Percentiles rank a stretch among this genome's conserved stretches.
These are phyloP conservation scores for Byssochlamys sp. DNA, from an alignment of 2,329 filamentous ascomycete genomes.

Conservation along the genomic window DNA sequence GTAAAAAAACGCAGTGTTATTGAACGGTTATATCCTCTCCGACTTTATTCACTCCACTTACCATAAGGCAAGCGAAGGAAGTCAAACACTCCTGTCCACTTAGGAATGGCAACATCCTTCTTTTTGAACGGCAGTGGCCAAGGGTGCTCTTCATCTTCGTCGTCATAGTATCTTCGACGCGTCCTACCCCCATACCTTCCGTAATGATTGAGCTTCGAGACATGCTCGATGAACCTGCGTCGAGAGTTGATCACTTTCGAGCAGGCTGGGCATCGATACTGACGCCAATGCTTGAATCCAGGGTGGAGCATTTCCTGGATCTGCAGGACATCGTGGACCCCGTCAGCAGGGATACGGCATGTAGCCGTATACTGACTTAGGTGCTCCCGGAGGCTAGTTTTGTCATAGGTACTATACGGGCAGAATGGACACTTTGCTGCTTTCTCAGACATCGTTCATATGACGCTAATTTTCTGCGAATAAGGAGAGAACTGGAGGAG, in stretches of 20 bases:
- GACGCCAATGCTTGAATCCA: neutral
- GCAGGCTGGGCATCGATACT: neutral
- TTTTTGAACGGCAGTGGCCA: too few relatives aligned
- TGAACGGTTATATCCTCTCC: neutral
- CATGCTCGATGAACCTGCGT: neutral
- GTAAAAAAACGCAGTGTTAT: neutral
- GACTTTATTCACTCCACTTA: neutral
- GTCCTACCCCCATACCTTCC: too few relatives aligned
- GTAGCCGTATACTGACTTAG: slow-evolving; percentile 4
- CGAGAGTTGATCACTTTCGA: neutral
- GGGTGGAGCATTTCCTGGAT: slow-evolving; percentile 4
- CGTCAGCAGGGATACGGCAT: slow-evolving; percentile 9
- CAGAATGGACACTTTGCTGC: slow-evolving; percentile 8
- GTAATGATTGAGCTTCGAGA: neutral
- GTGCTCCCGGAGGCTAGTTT: slow-evolving; percentile 4
- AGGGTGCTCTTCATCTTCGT: too few relatives aligned
- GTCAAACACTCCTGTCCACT: neutral
- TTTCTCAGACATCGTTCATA: slow-evolving; percentile 1
- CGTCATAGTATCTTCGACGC: too few relatives aligned
- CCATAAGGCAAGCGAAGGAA: neutral
- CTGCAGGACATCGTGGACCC: slow-evolving; percentile 9
- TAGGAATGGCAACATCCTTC: neutral
- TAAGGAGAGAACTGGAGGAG: too few relatives aligned
- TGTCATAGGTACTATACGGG: slow-evolving; percentile 6
- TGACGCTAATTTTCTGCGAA: too few relatives aligned